Percentiles rank a stretch among this genome's conserved stretches.
phyloP scores from a whole-genome alignment of 768 basidiomycete species.

The Podaxis sp. region DNA sequence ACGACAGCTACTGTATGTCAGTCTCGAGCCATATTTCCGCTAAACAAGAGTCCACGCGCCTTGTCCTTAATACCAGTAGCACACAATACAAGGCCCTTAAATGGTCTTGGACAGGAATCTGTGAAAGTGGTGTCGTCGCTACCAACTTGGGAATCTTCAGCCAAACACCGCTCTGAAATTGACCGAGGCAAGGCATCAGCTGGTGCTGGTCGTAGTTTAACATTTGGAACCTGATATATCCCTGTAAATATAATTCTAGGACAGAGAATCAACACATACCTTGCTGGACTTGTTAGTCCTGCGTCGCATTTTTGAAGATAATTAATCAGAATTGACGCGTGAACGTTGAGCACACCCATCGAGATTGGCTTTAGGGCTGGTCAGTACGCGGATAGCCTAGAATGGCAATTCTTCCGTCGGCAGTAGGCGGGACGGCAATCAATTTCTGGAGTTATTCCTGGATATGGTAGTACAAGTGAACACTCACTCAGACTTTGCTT shows the following conservation, averaged over 20 bases:
- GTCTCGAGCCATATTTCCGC: not conserved
- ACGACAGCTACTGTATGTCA: slow-evolving; percentile 46
- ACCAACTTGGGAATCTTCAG: slow-evolving; percentile 48
- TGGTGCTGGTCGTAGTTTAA: slow-evolving; percentile 72
- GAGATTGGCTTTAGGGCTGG: slow-evolving; percentile 12
- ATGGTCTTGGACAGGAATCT: slow-evolving; percentile 64
- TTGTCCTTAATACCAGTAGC: slow-evolving; percentile 82
- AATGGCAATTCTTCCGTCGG: not conserved
- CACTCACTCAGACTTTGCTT: not conserved
- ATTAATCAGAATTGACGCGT: not conserved
- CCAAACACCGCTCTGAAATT: slow-evolving; percentile 38
- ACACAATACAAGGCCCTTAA: slow-evolving; percentile 64
- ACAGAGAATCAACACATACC: slow-evolving; percentile 28
- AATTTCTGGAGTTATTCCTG: not conserved
- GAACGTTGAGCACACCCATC: not conserved
- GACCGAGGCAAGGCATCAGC: slow-evolving; percentile 31
- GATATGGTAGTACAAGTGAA: not conserved
- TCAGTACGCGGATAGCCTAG: slow-evolving; percentile 5
- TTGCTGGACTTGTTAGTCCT: slow-evolving; percentile 69
- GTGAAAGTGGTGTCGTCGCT: slow-evolving; percentile 44
- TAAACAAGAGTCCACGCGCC: slow-evolving; percentile 37
- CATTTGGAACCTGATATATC: slow-evolving; percentile 67
- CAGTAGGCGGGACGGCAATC: not conserved
- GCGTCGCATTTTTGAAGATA: slow-evolving; percentile 38
- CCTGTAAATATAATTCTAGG: not conserved